Evolutionary conservation across 495 filamentous ascomycete species (phyloP).

Genomic region (Ramalina intermedia): DNA sequence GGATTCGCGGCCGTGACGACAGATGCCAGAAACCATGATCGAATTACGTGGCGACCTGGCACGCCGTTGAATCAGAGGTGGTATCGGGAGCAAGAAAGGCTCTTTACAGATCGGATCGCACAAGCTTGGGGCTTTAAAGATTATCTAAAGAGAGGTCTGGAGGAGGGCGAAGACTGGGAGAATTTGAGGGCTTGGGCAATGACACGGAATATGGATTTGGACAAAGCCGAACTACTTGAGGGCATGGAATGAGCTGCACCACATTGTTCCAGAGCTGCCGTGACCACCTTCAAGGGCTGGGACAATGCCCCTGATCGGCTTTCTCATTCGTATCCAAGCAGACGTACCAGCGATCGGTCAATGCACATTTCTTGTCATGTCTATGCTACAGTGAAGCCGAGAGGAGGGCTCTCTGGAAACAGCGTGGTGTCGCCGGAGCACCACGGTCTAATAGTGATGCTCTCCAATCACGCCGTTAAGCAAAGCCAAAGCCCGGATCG

Average conservation of each 20-base stretch:
- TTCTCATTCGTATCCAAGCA: too few species aligned
- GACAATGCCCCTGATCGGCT: too few species aligned
- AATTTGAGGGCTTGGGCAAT: conserved; percentile 64
- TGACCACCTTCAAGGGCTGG: too few species aligned
- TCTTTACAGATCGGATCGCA: conserved; percentile 75
- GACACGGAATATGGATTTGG: conserved; percentile 74
- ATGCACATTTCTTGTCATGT: too few species aligned
- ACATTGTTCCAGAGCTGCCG: too few species aligned
- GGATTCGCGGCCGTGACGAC: conserved; percentile 76
- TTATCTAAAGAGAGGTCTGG: conserved; percentile 63
- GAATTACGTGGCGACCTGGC: conserved; percentile 75
- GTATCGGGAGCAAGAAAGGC: conserved; percentile 83
- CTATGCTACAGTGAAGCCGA: too few species aligned
- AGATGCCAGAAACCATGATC: conserved; percentile 84
- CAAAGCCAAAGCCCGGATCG: too few species aligned
- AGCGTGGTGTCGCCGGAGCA: too few species aligned
- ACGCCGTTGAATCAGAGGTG: conserved; percentile 72
- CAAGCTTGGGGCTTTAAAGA: conserved; percentile 83
- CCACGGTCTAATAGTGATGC: too few species aligned
- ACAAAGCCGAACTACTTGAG: conserved; percentile 74
- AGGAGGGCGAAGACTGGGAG: conserved; percentile 83
- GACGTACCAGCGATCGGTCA: too few species aligned
- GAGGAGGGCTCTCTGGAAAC: too few species aligned
- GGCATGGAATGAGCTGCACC: conserved; percentile 54
- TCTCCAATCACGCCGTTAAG: too few species aligned